Percentiles rank a stretch among this genome's conserved stretches.
phyloP scores from a whole-genome alignment of 2,329 filamentous ascomycete genomes.

The Stemphylium beticola region DNA sequence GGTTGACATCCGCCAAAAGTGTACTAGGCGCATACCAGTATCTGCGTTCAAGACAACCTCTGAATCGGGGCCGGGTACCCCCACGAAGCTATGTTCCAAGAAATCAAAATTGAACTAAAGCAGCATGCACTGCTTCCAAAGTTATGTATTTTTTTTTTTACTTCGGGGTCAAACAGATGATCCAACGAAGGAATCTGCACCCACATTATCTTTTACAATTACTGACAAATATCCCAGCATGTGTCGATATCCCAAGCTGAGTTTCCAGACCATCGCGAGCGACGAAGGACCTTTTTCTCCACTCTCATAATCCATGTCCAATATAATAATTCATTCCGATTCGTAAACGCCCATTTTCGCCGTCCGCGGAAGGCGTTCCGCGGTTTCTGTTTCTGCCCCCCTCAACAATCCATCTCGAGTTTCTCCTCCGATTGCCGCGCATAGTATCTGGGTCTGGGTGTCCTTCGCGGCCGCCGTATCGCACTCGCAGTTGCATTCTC shows the following conservation, averaged over 20 bases:
- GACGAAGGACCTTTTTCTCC: background rate
- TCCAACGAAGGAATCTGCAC: background rate
- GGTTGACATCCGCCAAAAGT: too few species aligned
- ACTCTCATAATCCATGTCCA: background rate
- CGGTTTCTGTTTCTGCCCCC: background rate
- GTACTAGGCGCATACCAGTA: too few species aligned
- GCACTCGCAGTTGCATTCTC: constrained; percentile 5
- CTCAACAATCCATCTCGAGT: constrained; percentile 1
- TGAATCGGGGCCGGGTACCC: background rate
- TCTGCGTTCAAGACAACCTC: background rate
- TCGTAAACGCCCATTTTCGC: background rate
- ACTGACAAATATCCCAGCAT: background rate
- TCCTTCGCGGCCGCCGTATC: background rate
- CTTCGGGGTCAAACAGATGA: background rate
- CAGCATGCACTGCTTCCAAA: background rate
- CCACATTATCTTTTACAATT: background rate
- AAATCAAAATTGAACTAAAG: background rate
- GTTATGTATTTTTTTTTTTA: background rate
- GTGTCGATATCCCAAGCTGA: background rate
- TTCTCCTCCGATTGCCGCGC: constrained; percentile 6
- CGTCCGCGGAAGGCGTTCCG: background rate
- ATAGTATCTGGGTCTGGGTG: constrained; percentile 20
- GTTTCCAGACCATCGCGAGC: background rate
- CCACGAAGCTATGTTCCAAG: too few species aligned
- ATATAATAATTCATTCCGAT: constrained; percentile 9